These are phyloP conservation scores for Phaeodactylum tricornutum DNA, from an alignment of 108 stramenopile species.

Conservation along the genomic window DNA sequence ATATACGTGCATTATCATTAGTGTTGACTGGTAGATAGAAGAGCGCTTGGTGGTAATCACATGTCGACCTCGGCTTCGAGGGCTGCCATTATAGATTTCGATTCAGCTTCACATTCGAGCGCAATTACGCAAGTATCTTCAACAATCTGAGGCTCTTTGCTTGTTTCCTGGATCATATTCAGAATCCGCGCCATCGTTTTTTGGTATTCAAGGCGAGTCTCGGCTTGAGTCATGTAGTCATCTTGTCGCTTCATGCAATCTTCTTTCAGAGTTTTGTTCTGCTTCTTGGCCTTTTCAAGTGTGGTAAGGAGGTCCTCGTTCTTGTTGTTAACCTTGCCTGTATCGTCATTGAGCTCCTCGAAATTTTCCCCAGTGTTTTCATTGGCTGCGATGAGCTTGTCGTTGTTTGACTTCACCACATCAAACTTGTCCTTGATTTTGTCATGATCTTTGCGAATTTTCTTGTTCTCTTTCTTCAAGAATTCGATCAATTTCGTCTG, in stretches of 20 bases:
- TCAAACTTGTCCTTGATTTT: slow-evolving; percentile 10
- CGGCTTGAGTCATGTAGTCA: slow-evolving; percentile 59
- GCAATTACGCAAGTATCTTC: slow-evolving; percentile 29
- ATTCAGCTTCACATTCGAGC: slow-evolving; percentile 8
- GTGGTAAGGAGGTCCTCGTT: slow-evolving; percentile 4
- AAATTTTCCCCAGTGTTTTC: slow-evolving; percentile 7
- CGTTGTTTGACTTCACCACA: slow-evolving; percentile 10
- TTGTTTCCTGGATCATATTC: slow-evolving; percentile 44
- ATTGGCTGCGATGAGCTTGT: slow-evolving; percentile 12
- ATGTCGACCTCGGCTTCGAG: slow-evolving; percentile 16
- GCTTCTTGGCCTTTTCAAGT: slow-evolving; percentile 27
- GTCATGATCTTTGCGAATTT: slow-evolving; percentile 13
- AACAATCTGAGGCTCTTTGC: slow-evolving; percentile 39
- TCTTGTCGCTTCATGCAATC: slow-evolving; percentile 58
- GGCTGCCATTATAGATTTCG: slow-evolving; percentile 13
- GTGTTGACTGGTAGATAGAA: not conserved
- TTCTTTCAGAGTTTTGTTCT: slow-evolving; percentile 43
- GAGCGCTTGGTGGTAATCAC: not conserved
- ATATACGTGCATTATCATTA: not conserved
- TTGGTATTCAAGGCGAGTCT: slow-evolving; percentile 50
- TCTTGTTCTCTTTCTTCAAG: slow-evolving; percentile 49
- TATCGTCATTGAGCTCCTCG: slow-evolving; percentile 2
- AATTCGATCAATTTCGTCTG: slow-evolving; percentile 42
- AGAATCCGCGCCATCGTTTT: slow-evolving; percentile 49
- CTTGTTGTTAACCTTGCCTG: slow-evolving; percentile 7